Percentiles rank a stretch among this genome's conserved stretches.
phyloP scores from a whole-genome alignment of 768 basidiomycete species.

The Dentipellis sp. region DNA sequence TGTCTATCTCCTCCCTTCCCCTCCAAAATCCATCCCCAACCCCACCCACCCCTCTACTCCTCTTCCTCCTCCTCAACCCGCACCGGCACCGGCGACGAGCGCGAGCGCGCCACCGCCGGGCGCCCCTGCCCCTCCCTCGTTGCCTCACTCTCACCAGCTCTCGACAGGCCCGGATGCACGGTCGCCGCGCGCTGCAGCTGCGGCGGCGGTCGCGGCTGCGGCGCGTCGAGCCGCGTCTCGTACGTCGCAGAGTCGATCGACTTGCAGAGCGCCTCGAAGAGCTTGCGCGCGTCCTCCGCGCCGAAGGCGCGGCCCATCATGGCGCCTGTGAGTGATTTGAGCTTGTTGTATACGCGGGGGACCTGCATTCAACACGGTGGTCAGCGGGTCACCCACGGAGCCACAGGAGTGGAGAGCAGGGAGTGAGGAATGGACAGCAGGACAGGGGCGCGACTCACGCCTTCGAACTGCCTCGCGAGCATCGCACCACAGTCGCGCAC shows the following conservation, averaged over 20 bases:
- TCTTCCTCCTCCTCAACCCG: too few relatives aligned
- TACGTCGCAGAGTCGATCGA: constrained; percentile 34
- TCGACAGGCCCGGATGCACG: too few relatives aligned
- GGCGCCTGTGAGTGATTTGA: constrained; percentile 35
- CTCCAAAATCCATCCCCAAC: too few relatives aligned
- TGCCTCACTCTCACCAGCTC: too few relatives aligned
- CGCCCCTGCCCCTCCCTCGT: too few relatives aligned
- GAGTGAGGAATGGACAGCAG: too few relatives aligned
- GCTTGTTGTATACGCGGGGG: constrained; percentile 30
- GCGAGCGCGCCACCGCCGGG: too few relatives aligned
- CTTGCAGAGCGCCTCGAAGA: constrained; percentile 41
- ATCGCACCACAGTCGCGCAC: constrained; percentile 9
- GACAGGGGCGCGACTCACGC: not conserved
- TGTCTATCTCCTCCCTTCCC: too few relatives aligned
- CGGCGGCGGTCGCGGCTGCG: not conserved
- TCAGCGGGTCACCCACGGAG: too few relatives aligned
- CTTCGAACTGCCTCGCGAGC: constrained; percentile 1
- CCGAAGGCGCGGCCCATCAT: constrained; percentile 38
- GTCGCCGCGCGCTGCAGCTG: not conserved
- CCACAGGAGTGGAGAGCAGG: too few relatives aligned
- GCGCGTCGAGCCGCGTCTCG: constrained; percentile 16
- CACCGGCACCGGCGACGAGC: too few relatives aligned
- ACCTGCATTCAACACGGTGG: constrained; percentile 19
- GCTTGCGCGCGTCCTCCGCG: constrained; percentile 39
- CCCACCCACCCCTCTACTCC: too few relatives aligned